Percentiles rank a stretch among this genome's conserved stretches.
These are phyloP conservation scores for Beverwykella pulmonaria DNA, from an alignment of 495 filamentous ascomycete genomes.

Conservation along the genomic window DNA sequence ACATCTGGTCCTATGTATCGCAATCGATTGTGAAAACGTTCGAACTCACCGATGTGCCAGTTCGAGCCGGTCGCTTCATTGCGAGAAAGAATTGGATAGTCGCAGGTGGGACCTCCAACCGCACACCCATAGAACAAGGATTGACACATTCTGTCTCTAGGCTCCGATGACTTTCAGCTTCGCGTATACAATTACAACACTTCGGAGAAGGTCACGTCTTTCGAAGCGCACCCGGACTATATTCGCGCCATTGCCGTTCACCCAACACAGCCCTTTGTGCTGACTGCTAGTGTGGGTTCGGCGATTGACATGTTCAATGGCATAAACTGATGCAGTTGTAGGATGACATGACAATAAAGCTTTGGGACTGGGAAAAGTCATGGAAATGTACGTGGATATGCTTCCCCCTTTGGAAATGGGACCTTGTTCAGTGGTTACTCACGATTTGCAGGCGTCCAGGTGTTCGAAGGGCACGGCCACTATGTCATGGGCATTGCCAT, in stretches of 20 bases:
- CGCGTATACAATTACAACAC: slow-evolving; percentile 93
- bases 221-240: slow-evolving; percentile 98
- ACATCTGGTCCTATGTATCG: slow-evolving; percentile 99
- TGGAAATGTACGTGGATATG: slow-evolving; percentile 73
- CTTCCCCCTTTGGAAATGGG: not conserved
- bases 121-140: not conserved
- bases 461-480: slow-evolving; percentile 97
- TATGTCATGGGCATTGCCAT: slow-evolving; percentile 99
- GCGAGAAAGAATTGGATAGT: slow-evolving; percentile 99
- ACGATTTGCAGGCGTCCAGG: slow-evolving; percentile 61
- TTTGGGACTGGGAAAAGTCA: slow-evolving; percentile 98
- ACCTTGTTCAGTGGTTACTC: not conserved
- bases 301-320: not conserved
- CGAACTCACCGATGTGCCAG: slow-evolving; percentile 97
- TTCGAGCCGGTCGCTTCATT: slow-evolving; percentile 94
- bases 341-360: slow-evolving; percentile 99
- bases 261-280: slow-evolving; percentile 90
- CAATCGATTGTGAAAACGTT: slow-evolving; percentile 98
- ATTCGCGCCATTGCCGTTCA: slow-evolving; percentile 98
- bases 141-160: slow-evolving; percentile 23
- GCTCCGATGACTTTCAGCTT: slow-evolving; percentile 94
- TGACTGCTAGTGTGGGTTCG: slow-evolving; percentile 64
- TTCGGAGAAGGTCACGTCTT: slow-evolving; percentile 96
- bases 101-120: slow-evolving; percentile 59
- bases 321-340: slow-evolving; percentile 45